phyloP scores from a whole-genome alignment of 1,284 basidiomycete species.

The Neonothopanus nambi region DNA sequence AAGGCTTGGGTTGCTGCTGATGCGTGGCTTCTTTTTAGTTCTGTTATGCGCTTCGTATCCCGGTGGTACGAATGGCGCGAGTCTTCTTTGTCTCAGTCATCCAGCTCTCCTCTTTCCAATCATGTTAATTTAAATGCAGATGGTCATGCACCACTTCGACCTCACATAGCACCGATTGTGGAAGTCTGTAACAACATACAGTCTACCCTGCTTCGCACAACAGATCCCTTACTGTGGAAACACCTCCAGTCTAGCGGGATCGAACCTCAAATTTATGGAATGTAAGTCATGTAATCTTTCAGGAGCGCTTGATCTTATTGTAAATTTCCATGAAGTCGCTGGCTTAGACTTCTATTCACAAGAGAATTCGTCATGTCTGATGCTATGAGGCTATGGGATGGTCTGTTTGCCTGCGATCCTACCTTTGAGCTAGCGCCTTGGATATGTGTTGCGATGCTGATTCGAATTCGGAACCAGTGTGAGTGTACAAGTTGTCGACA shows the following conservation, averaged over 20 bases:
- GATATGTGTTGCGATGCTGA: slow-evolving; percentile 89
- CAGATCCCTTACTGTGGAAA: slow-evolving; percentile 82
- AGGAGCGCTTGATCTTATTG: not conserved
- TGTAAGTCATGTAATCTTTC: slow-evolving; percentile 51
- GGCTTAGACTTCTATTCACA: slow-evolving; percentile 88
- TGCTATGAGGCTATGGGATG: slow-evolving; percentile 87
- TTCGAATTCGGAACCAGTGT: slow-evolving; percentile 87
- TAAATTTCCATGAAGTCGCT: slow-evolving; percentile 58
- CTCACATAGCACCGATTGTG: slow-evolving; percentile 82
- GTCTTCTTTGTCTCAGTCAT: slow-evolving; percentile 29
- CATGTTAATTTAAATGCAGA: slow-evolving; percentile 46
- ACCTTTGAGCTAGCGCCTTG: slow-evolving; percentile 74
- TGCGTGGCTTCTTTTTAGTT: slow-evolving; percentile 78
- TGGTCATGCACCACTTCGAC: slow-evolving; percentile 49
- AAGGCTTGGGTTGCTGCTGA: slow-evolving; percentile 78
- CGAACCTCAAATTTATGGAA: slow-evolving; percentile 93
- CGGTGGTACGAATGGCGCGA: slow-evolving; percentile 91
- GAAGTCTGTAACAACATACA: slow-evolving; percentile 80
- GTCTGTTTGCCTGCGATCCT: slow-evolving; percentile 82
- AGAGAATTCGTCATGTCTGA: slow-evolving; percentile 80
- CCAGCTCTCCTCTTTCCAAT: slow-evolving; percentile 39
- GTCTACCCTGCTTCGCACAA: slow-evolving; percentile 65
- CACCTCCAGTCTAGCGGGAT: slow-evolving; percentile 77
- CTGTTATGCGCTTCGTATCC: slow-evolving; percentile 75
- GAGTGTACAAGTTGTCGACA: slow-evolving; percentile 30